Base-by-base conservation (phyloP, 352 stramenopile species). In the Phytophthora sojae region DNA sequence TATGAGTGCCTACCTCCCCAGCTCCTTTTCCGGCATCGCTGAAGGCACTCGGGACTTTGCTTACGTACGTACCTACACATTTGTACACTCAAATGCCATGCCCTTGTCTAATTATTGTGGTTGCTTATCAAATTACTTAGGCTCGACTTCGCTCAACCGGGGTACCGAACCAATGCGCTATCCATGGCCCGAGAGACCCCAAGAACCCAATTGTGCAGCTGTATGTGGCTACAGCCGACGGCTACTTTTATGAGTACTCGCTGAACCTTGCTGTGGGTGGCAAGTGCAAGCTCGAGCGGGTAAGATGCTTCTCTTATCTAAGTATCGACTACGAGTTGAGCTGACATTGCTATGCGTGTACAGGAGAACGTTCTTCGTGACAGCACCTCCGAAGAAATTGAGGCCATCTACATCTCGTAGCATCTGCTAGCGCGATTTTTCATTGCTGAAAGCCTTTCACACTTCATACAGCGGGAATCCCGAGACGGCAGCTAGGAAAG, bases 161-260 rank as follows among this genome's bases (percentile, higher is more conserved):
- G 15, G 76, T 95, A 15, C 85, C 86, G 8, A 95, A 95, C 37
- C 71, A 89, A 19, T 95, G 88, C 64, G 89, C 88, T 15, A 76
- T 96, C n/a, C 88, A 94, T 56, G 89, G 89, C 1, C 89, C 89
- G 5, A 82, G 77, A 49, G 82, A 93, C 47, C 44, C 55, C 1
- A 76, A 67, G 2, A 84, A 84, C 35, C 77, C 86, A 11, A 62
- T 86, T 32, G 81, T 90, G 9, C 85, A 93, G 68, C 71, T 96
- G 6, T 93, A 95, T 51, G 88, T 96, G 11, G 86, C 85, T 51
- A 96, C 89, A 1, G 79, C 73, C 0, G 88, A 95, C 19, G 89
- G 88, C 6, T 95, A 90, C 61, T 96, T 96, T 69, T 96, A 95
- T 69, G 88, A 96, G 53, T 96, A 96, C 58, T 93, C 88, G 3